Conservation (phyloP, 805 yeast genomes). For the Yamadazyma nakazawae region DNA sequence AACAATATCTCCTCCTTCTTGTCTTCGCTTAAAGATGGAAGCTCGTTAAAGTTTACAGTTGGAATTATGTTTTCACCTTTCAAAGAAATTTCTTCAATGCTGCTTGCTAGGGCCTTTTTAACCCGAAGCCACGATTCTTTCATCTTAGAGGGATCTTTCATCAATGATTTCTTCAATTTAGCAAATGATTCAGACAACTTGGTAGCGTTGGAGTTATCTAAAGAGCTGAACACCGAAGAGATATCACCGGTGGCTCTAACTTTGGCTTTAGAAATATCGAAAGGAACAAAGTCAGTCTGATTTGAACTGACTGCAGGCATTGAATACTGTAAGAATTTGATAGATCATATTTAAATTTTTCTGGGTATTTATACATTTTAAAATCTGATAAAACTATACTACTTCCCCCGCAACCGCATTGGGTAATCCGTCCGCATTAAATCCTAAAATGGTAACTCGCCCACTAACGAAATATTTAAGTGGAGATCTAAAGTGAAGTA, state of each 20-base stretch:
- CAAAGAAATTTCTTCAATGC: conserved; percentile 14
- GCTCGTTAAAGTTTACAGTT: conserved; percentile 18
- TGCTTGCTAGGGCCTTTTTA: neutral
- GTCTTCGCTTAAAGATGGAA: conserved; percentile 11
- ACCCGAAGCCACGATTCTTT: conserved; percentile 5
- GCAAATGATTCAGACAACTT: neutral
- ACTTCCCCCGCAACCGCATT: neutral
- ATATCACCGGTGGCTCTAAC: conserved; percentile 49
- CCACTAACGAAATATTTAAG: neutral
- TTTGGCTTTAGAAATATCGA: conserved; percentile 59
- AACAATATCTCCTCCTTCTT: conserved; percentile 11
- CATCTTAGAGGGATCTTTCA: neutral
- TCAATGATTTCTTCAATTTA: neutral
- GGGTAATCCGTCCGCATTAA: conserved; percentile 3
- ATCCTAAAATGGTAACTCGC: neutral
- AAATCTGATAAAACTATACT: neutral
- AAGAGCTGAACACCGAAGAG: conserved; percentile 7
- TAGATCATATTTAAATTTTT: neutral
- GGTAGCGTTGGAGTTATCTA: neutral
- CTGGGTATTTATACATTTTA: neutral
- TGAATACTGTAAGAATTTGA: neutral
- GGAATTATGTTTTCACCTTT: conserved; percentile 23
- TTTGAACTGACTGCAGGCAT: neutral
- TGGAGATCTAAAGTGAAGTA: too few relatives aligned
- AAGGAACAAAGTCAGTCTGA: conserved; percentile 18